Conservation (phyloP, 163 green algal genomes). For the Picocystis sp. region DNA sequence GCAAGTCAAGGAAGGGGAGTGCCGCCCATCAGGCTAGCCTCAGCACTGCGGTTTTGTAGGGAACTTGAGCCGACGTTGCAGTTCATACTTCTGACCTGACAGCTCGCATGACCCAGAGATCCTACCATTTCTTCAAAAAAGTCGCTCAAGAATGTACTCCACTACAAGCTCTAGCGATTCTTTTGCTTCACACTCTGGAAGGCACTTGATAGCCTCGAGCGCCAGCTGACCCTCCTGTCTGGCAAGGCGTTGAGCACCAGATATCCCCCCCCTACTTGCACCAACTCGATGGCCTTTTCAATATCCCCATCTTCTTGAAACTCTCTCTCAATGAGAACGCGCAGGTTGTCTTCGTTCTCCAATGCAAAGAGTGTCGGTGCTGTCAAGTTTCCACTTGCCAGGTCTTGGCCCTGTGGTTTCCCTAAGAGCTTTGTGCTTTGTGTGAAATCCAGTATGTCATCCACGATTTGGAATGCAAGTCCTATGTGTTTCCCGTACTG, state of each 20-base stretch:
- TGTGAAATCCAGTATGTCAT: constrained; percentile 98
- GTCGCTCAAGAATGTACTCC: constrained; percentile 79
- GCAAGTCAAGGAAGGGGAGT: too few species aligned
- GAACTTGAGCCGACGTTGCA: too few species aligned
- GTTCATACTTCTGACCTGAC: too few species aligned
- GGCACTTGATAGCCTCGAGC: constrained; percentile 35
- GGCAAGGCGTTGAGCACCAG: constrained; percentile 43
- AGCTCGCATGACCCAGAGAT: too few species aligned
- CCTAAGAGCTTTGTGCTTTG: constrained; percentile 79
- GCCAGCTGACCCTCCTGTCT: constrained; percentile 61
- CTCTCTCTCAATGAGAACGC: constrained; percentile 21
- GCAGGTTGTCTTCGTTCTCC: background rate
- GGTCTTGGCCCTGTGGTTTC: constrained; percentile 86
- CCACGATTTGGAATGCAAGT: constrained; percentile 76
- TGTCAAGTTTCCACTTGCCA: constrained; percentile 89
- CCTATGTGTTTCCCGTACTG: constrained; percentile 23
- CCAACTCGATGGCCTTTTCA: constrained; percentile 58
- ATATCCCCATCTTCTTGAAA: constrained; percentile 66
- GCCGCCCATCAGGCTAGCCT: too few species aligned
- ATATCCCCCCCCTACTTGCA: constrained; percentile 58
- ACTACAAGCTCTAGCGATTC: constrained; percentile 75
- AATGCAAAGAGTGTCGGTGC: constrained; percentile 85
- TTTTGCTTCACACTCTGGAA: constrained; percentile 56
- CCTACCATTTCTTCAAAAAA: constrained; percentile 42
- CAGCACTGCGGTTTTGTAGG: too few species aligned